Percentiles rank a stretch among this genome's conserved stretches.
Conservation (phyloP, 176 grass and related monocot species). For the Triticum urartu region DNA sequence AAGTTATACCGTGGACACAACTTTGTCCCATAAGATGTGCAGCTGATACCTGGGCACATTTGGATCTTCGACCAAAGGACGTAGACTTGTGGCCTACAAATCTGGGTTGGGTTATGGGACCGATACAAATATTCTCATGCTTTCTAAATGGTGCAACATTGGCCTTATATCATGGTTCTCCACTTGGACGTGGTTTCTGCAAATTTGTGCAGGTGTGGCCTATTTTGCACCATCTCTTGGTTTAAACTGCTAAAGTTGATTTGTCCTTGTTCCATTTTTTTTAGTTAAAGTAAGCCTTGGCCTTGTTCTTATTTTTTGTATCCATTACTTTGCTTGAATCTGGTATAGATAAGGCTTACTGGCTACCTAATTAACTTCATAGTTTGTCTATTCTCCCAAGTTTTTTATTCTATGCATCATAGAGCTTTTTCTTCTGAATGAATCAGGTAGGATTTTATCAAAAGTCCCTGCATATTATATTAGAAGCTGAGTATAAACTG, state of each 20-base stretch:
- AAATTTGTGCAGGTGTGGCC: constrained; percentile 85
- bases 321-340: neutral
- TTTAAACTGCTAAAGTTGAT: constrained; percentile 9
- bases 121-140: constrained; percentile 17
- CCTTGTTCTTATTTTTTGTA: no score
- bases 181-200: constrained; percentile 81
- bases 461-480: neutral
- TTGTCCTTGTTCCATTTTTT: neutral
- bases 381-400: neutral
- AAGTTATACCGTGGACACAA: no score
- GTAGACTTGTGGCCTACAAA: constrained; percentile 30
- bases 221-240: neutral
- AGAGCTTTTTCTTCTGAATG: neutral
- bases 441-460: neutral
- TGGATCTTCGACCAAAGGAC: no score
- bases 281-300: neutral
- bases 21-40: no score
- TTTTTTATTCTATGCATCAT: neutral
- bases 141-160: constrained; percentile 70
- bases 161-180: constrained; percentile 92
- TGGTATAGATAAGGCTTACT: neutral
- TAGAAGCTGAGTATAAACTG: neutral
- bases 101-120: constrained; percentile 37
- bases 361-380: neutral
- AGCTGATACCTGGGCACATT: no score